Evolutionary conservation across 2,329 filamentous ascomycete genomes (phyloP), one percentile per base, ranked within the genome.

Genomic region (Colletotrichum echinochloae): DNA sequence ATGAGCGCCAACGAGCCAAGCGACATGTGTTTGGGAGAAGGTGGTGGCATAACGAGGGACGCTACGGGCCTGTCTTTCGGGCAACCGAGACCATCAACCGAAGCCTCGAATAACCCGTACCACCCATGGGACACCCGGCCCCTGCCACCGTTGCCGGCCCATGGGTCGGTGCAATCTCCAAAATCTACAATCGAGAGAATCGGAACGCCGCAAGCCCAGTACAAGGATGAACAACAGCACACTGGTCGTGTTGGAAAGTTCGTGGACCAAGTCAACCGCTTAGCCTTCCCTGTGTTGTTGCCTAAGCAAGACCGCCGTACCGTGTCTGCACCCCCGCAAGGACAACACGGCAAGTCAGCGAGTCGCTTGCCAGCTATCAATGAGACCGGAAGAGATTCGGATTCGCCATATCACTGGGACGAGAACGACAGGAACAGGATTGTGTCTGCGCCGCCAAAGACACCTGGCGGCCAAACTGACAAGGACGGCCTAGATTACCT

Each of bases 321-420:
- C 37, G 82, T 85, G 5, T 89, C 87, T 14, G 87, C 86, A 4
- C 87, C 87, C 0, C 82, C 81, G 1, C 84, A 86, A 59, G 79
- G 79, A 8, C 81, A 84, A 28, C 78, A 78, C 16, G 80, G 77
- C 69, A 82, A 74, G 75, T 82, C 75, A 72, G 72, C 79, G 6
- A 76, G 80, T 11, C 81, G 80, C 7, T 75, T 89, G 30, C 85
- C 87, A 3, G 83, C 85, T 0, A 88, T 89, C 49, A 81, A 81
- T 23, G 87, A 87, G 73, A 82, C 81, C 68, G 77, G 74, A 23
- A 69, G 66, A 60, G 77, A 78, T 14, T 44, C 60, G 2, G 61
- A 60, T 11, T 70, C 59, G 7, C 56, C 66, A 7, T 28, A 26
- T 20, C 33, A 60, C 3, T 57, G 54, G 55, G 74, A 72, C 35